Conservation (phyloP, 805 yeast species). For the Metschnikowia lunata region DNA sequence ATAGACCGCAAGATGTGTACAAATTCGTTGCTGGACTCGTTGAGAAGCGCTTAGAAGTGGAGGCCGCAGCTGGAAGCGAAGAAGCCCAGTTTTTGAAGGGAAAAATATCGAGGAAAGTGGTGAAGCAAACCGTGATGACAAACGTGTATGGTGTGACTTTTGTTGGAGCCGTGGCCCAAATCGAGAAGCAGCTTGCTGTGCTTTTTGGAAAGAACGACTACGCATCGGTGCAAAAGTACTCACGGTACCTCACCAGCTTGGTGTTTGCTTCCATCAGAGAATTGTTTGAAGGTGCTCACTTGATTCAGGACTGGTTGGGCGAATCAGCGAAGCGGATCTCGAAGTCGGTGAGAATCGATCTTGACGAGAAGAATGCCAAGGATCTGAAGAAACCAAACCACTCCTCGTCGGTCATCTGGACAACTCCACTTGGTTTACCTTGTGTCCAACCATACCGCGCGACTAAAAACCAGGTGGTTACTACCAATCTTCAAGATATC, state of each 20-base stretch:
- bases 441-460: constrained; percentile 95
- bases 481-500: constrained; percentile 86
- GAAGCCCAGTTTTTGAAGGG: constrained; percentile 54
- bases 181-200: constrained; percentile 68
- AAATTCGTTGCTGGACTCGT: constrained; percentile 65
- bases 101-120: constrained; percentile 76
- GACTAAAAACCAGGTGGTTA: constrained; percentile 55
- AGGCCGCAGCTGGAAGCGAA: constrained; percentile 50
- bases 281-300: constrained; percentile 86
- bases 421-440: constrained; percentile 91
- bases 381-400: constrained; percentile 52
- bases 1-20: constrained; percentile 75
- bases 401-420: constrained; percentile 93
- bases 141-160: constrained; percentile 96
- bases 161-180: constrained; percentile 88
- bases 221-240: constrained; percentile 12
- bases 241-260: constrained; percentile 63
- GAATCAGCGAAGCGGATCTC: constrained; percentile 78
- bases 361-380: constrained; percentile 35
- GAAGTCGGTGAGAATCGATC: constrained; percentile 68
- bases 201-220: constrained; percentile 47
- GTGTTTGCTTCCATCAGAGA: constrained; percentile 84
- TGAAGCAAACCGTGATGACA: constrained; percentile 97
- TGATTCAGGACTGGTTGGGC: constrained; percentile 95
- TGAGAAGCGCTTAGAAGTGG: constrained; percentile 48